Evolutionary conservation across 352 stramenopile species (phyloP).

Genomic region (Thalassiosira exigua): DNA sequence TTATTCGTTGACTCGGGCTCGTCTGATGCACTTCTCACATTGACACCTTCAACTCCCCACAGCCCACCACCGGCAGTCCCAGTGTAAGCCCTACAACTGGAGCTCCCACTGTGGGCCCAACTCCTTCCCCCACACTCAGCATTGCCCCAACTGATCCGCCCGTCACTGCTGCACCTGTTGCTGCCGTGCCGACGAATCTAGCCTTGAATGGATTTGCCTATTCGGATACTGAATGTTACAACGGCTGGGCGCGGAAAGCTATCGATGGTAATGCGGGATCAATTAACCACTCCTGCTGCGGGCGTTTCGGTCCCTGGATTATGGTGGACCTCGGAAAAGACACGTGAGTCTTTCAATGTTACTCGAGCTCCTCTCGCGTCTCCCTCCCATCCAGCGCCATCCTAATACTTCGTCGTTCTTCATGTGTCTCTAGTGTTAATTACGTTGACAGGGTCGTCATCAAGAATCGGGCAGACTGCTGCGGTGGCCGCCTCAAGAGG

Average conservation of each 20-base stretch:
- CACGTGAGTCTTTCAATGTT: conserved; percentile 3
- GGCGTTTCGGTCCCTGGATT: conserved; percentile 7
- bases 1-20: neutral
- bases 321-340: conserved; percentile 34
- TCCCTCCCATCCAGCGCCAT: no score
- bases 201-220: conserved; percentile 30
- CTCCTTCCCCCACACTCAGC: neutral
- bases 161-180: conserved; percentile 21
- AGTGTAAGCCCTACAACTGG: neutral
- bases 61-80: neutral
- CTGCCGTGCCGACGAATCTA: conserved; percentile 19
- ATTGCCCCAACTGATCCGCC: neutral
- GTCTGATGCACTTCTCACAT: no score
- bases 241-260: conserved; percentile 19
- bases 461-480: conserved; percentile 29
- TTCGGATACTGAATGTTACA: conserved; percentile 20
- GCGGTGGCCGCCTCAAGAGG: conserved; percentile 13
- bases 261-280: conserved; percentile 12
- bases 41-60: no score
- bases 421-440: conserved; percentile 3
- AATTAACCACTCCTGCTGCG: conserved; percentile 19
- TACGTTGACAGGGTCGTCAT: conserved; percentile 27
- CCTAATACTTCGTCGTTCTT: conserved; percentile 13
- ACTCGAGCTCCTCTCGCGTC: no score
- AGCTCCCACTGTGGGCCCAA: neutral